These are phyloP conservation scores for Clonostachys solani DNA, from an alignment of 2,329 filamentous ascomycete species.

Conservation along the genomic window DNA sequence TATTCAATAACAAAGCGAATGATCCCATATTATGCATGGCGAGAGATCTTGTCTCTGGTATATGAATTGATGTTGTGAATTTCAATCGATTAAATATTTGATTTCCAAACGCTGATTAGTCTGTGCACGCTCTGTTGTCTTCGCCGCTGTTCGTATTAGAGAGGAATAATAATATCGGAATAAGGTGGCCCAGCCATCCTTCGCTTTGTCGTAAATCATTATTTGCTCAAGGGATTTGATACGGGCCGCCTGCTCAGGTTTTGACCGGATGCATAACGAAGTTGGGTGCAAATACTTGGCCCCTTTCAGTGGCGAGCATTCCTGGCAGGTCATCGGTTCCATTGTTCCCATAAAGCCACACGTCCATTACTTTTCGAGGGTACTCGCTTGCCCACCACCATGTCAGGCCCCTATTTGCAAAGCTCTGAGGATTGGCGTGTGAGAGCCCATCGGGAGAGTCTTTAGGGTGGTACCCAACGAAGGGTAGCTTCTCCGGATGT, in stretches of 20 bases:
- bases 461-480: constrained; percentile 19
- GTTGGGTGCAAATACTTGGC: constrained; percentile 23
- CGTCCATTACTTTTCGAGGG: constrained; percentile 20
- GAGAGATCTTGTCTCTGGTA: no score
- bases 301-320: constrained; percentile 18
- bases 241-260: neutral
- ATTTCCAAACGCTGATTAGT: no score
- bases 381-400: constrained; percentile 28
- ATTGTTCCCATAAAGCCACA: constrained; percentile 18
- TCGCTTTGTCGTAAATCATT: no score
- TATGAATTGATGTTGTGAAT: no score
- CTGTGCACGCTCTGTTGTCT: no score
- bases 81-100: no score
- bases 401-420: constrained; percentile 11
- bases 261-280: constrained; percentile 31
- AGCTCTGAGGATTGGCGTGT: constrained; percentile 13
- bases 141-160: no score
- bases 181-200: no score
- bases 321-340: constrained; percentile 13
- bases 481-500: constrained; percentile 6
- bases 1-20: no score
- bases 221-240: no score
- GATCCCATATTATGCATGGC: no score
- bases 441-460: constrained; percentile 16
- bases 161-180: no score